Evolutionary conservation across 768 basidiomycete species (phyloP).

Genomic region (button mushroom (Agaricus bisporus)): DNA sequence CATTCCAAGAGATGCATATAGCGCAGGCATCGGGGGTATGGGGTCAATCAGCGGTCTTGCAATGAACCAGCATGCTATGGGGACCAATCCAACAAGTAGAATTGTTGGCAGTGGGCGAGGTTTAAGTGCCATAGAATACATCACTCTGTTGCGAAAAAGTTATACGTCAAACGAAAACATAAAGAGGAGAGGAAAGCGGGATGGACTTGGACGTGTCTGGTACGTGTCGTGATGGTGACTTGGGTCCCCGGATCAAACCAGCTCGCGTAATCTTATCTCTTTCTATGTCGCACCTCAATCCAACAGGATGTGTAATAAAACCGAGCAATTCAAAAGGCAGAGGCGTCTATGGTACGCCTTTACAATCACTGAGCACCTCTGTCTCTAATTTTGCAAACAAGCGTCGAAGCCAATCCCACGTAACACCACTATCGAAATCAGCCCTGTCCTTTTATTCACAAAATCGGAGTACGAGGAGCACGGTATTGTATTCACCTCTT

Average conservation of each 20-base stretch:
- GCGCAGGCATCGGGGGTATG: conserved; percentile 58
- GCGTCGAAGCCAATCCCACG: conserved; percentile 36
- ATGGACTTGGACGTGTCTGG: not conserved
- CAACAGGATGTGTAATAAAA: conserved; percentile 42
- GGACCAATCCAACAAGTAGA: conserved; percentile 53
- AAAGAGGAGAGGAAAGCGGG: not conserved
- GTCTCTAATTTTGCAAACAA: not conserved
- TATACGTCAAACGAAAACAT: not conserved
- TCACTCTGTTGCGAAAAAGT: not conserved
- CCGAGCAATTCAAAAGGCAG: conserved; percentile 44
- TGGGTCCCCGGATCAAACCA: conserved; percentile 2
- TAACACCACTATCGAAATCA: conserved; percentile 71
- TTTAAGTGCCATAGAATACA: conserved; percentile 6
- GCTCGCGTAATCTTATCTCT: conserved; percentile 8
- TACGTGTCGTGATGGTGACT: not conserved
- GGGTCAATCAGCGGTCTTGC: conserved; percentile 67
- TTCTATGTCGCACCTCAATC: conserved; percentile 31
- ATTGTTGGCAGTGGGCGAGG: conserved; percentile 48
- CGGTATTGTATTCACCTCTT: conserved; percentile 26
- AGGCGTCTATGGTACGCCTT: conserved; percentile 54
- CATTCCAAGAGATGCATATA: conserved; percentile 80
- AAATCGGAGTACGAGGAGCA: conserved; percentile 64
- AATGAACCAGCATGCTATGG: conserved; percentile 70
- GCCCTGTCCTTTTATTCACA: conserved; percentile 76
- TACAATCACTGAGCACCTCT: not conserved